Percentiles rank a stretch among this genome's conserved stretches.
Evolutionary conservation across 768 basidiomycete species (phyloP).

Genomic region (Tulasnella sp.): DNA sequence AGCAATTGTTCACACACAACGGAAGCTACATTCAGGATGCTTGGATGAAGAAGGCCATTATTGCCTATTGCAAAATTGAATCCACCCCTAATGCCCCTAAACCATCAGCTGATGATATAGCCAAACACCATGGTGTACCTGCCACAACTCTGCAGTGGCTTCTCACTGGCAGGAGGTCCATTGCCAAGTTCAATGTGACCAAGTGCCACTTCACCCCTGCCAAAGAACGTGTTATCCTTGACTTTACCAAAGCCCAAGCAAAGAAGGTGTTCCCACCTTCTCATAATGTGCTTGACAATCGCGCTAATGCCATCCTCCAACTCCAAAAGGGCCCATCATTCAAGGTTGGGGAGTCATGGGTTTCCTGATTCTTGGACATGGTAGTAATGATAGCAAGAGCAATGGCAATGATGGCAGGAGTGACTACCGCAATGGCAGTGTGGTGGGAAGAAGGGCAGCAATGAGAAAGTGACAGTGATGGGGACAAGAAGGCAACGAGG

Average conservation of each 20-base stretch:
- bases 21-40: neutral
- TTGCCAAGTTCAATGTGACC: conserved; percentile 36
- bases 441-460: too few relatives aligned
- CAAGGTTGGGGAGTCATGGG: conserved; percentile 26
- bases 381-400: too few relatives aligned
- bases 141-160: neutral
- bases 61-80: neutral
- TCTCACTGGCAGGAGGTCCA: conserved; percentile 12
- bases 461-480: too few relatives aligned
- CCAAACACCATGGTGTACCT: neutral
- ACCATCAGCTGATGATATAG: too few relatives aligned
- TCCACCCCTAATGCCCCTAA: neutral
- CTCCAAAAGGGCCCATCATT: neutral
- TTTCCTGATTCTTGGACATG: conserved; percentile 22
- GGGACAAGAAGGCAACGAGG: too few relatives aligned
- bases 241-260: conserved; percentile 30
- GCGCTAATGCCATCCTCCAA: conserved; percentile 37
- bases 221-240: conserved; percentile 34
- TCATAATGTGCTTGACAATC: conserved; percentile 39
- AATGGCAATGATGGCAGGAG: too few relatives aligned
- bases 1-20: too few relatives aligned
- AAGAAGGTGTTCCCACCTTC: conserved; percentile 41
- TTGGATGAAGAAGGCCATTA: neutral
- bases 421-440: too few relatives aligned
- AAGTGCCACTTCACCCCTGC: conserved; percentile 37